A percentile compares a stretch with the other conserved stretches of the same genome.
phyloP scores from a whole-genome alignment of 2,329 filamentous ascomycete species.

The Grosmannia penicillata region DNA sequence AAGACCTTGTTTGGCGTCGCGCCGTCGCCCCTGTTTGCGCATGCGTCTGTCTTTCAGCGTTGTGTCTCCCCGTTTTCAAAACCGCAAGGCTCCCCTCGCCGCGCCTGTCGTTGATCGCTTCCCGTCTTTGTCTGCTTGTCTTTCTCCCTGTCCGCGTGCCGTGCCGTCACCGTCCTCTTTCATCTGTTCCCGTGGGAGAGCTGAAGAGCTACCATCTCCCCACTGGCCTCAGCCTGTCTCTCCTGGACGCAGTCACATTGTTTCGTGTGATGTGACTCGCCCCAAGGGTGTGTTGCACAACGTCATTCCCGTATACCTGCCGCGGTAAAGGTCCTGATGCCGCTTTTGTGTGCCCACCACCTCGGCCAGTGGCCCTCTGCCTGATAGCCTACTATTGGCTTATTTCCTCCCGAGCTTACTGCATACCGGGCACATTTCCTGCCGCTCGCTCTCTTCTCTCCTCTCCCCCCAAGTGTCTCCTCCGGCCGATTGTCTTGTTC shows the following conservation, averaged over 20 bases:
- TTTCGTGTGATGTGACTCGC: neutral
- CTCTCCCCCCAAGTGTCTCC: neutral
- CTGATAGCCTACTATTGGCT: too few relatives aligned
- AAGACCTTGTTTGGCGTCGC: neutral
- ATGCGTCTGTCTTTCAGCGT: too few relatives aligned
- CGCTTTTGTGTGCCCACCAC: too few relatives aligned
- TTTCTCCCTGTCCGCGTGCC: neutral
- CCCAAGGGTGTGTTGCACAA: neutral
- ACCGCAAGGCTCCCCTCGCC: too few relatives aligned
- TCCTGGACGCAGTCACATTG: neutral
- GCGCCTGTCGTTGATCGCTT: constrained; percentile 1
- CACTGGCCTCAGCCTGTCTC: constrained; percentile 8
- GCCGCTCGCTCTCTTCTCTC: neutral
- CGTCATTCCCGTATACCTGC: too few relatives aligned
- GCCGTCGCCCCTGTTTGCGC: too few relatives aligned
- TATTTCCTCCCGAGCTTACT: too few relatives aligned
- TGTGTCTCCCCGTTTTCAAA: neutral
- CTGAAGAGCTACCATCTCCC: too few relatives aligned
- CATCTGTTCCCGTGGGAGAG: too few relatives aligned
- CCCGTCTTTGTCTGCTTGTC: constrained; percentile 1
- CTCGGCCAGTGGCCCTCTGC: too few relatives aligned
- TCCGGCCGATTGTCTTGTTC: too few relatives aligned
- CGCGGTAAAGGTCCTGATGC: too few relatives aligned
- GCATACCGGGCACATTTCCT: neutral
- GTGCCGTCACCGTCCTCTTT: constrained; percentile 9